Evolutionary conservation across 768 basidiomycete species (phyloP), one percentile per base, ranked within the genome.

Genomic region (Tephrocybe sp.): DNA sequence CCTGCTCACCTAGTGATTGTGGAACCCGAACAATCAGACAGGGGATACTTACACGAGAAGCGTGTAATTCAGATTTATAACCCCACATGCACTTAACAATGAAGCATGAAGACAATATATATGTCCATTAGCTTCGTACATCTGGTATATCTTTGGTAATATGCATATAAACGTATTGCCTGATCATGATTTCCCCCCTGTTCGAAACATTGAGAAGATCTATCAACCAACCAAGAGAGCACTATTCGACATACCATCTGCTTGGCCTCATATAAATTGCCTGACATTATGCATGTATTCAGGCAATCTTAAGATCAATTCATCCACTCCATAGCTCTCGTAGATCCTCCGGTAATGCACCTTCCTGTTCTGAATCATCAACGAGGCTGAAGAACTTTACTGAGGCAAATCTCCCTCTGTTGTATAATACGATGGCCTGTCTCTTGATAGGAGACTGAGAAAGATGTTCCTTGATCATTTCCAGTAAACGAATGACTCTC

Each of bases 401-500:
- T 12, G 7, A 4, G 22, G 42, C 47, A 18, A 9, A 27, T n/a
- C 8, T 36, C 21, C 47, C 22, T 28, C 25, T 28, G 1, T 39
- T 49, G 4, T 39, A 24, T 35, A 54, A 31, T 6, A 54, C 26
- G 28, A 56, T 49, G 11, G 51, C 49, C 36, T 56, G 49, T 37
- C 31, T 51, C 47, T 59, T 59, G 44, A 52, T 18, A 7, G 47
- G 28, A 38, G 52, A 56, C 27, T 26, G 26, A 22, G 34, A 34
- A 5, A 56, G 39, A 22, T 49, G 47, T 19, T 45, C 53, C 31
- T 45, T 51, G 36, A 60, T 56, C 51, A 60, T 49, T 28, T 52
- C 48, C n/a, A 61, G 31, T 16, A 59, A 34, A 34, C 53, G 44
- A 16, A 53, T 25, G 13, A 59, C 42, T 26, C 49, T 61, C 24